Base-by-base conservation (phyloP, 176 grass and related monocot species). In the Elaeis guineensis region DNA sequence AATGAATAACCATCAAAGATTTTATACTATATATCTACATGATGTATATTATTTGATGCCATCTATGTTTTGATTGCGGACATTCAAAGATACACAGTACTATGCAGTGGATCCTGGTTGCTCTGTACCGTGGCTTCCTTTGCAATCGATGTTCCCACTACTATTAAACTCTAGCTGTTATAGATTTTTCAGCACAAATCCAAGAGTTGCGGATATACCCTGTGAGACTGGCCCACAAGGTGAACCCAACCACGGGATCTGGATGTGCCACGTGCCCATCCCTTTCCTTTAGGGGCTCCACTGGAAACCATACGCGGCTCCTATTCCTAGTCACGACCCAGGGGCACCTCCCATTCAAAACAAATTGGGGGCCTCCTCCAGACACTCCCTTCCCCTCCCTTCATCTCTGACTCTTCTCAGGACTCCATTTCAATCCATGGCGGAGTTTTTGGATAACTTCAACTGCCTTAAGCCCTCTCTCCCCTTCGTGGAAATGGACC, bases 401-500 rank as follows among this genome's bases (percentile, higher is more conserved):
- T 55, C 21, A 17, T 18, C 9, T 22, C 21, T 3, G 12, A 55
- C 21, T 20, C n/a, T 11, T 22, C 21, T 19, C 25, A 56, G 54
- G 21, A 21, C 7, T 5, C 1, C 22, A 21, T 52, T 44, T 4
- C 19, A 44, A 57, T 35, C 26, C 53, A 69, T 69, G 66, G 53
- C 25, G 21, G 66, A 69, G 66, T 57, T 48, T 23, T 29, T 44
- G 9, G 18, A 35, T 5, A 56, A 25, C 19, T 16, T 69, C 9
- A 9, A 44, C 9, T 44, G 35, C 35, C 11, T 44, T 3, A 44
- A 14, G 35, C 35, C 35, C 35, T 44, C 35, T 12, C 35, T 44
- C 35, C 35, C 17, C 16, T 69, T 57, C 52, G 23, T 49, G 9
- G 66, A 69, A 48, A 55, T 57, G 29, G 66, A 69, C 19, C 52